phyloP scores from a whole-genome alignment of 1,284 basidiomycete genomes.

The Xerocomus nothofagi region DNA sequence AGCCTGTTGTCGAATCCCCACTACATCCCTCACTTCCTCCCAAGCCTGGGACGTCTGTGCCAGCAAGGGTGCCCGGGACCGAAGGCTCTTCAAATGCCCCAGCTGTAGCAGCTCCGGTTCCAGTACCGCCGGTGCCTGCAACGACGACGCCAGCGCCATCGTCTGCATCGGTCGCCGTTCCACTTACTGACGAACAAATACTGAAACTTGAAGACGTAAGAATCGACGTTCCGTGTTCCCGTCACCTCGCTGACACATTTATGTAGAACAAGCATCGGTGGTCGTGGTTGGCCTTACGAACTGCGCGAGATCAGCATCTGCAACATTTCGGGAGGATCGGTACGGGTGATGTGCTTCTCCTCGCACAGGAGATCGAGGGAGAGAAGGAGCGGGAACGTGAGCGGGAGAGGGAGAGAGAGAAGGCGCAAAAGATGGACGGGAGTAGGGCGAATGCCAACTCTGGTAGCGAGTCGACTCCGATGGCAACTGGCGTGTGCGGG shows the following conservation, averaged over 20 bases:
- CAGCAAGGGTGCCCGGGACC: conserved; percentile 35
- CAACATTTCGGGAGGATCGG: conserved; percentile 76
- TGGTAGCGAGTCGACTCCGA: conserved; percentile 11
- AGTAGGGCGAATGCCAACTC: conserved; percentile 11
- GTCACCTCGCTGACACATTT: conserved; percentile 10
- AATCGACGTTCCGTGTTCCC: neutral
- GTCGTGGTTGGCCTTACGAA: conserved; percentile 78
- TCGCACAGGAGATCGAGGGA: conserved; percentile 68
- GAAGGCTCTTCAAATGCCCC: conserved; percentile 19
- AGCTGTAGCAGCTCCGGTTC: conserved; percentile 2
- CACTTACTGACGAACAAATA: conserved; percentile 52
- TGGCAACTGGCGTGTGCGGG: conserved; percentile 1
- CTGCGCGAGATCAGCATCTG: conserved; percentile 66
- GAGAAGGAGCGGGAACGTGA: conserved; percentile 46
- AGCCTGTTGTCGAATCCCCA: conserved; percentile 38
- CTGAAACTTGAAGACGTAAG: conserved; percentile 61
- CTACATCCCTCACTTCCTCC: conserved; percentile 68
- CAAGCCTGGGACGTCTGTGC: conserved; percentile 41
- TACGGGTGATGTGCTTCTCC: conserved; percentile 67
- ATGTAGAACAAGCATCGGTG: conserved; percentile 69
- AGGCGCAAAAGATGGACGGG: conserved; percentile 38
- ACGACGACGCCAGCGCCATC: conserved; percentile 17
- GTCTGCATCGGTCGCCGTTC: conserved; percentile 21
- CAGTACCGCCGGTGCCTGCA: conserved; percentile 16
- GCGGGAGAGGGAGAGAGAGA: conserved; percentile 38